phyloP scores from a whole-genome alignment of 805 yeast genomes.

The Candida ovalis region DNA sequence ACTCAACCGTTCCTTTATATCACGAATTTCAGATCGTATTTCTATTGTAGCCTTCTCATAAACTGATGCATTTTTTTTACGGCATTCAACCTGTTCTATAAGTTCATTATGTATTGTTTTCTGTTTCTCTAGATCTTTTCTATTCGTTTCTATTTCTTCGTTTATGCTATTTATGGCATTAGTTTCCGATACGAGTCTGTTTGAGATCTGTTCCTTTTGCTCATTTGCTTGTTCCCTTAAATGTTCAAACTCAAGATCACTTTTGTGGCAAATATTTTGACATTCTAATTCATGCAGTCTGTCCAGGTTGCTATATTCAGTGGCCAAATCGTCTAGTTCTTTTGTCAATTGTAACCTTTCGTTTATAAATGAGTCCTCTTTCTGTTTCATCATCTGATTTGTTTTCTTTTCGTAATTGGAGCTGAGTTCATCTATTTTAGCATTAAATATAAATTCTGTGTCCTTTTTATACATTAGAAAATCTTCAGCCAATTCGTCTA shows the following conservation, averaged over 20 bases:
- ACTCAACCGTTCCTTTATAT: conserved; percentile 2
- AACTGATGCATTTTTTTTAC: conserved; percentile 5
- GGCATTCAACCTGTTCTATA: not conserved
- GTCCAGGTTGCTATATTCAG: conserved; percentile 1
- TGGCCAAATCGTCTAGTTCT: conserved; percentile 25
- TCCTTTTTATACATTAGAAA: conserved; percentile 34
- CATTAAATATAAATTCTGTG: conserved; percentile 27
- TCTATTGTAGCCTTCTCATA: conserved; percentile 7
- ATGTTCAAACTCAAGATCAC: conserved; percentile 2
- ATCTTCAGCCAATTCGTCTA: conserved; percentile 30
- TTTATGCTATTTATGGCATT: not conserved
- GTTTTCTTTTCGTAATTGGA: conserved; percentile 24
- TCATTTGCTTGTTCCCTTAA: not conserved
- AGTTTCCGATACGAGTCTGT: not conserved
- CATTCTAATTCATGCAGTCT: conserved; percentile 7
- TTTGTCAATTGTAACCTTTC: conserved; percentile 21
- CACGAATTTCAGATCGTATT: conserved; percentile 9
- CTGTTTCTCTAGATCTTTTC: not conserved
- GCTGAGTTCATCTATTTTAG: conserved; percentile 23
- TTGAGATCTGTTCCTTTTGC: not conserved
- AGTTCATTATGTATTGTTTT: not conserved
- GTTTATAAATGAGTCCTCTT: conserved; percentile 30
- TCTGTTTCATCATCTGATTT: conserved; percentile 35
- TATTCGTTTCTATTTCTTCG: not conserved
- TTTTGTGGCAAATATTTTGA: conserved; percentile 30